Evolutionary conservation across 768 basidiomycete species (phyloP).

Genomic region (Gelatoporia subvermispora): DNA sequence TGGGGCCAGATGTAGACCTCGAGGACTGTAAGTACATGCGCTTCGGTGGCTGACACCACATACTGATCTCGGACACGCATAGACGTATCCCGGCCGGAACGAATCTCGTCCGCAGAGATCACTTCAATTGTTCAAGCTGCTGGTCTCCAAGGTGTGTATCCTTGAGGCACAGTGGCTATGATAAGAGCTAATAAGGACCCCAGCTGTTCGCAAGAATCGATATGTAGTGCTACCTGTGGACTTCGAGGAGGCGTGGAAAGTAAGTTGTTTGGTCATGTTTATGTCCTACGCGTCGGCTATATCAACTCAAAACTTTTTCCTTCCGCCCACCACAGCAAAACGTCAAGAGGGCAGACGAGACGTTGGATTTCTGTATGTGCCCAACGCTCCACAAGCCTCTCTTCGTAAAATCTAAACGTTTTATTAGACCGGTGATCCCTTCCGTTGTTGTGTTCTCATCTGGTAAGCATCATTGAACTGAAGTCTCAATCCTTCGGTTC

Average conservation of each 20-base stretch:
- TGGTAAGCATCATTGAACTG: constrained; percentile 33
- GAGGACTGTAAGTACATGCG: constrained; percentile 78
- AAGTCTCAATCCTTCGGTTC: constrained; percentile 7
- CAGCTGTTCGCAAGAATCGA: constrained; percentile 96
- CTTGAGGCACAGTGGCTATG: neutral
- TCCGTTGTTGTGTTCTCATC: constrained; percentile 10
- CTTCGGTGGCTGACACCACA: neutral
- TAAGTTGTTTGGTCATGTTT: constrained; percentile 63
- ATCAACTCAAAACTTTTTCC: constrained; percentile 28
- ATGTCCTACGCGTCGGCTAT: constrained; percentile 21
- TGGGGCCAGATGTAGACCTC: constrained; percentile 94
- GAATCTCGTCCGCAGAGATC: constrained; percentile 93
- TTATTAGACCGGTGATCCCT: constrained; percentile 36
- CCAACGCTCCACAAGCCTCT: neutral
- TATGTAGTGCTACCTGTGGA: constrained; percentile 95
- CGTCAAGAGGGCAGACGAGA: constrained; percentile 94
- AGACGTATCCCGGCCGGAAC: constrained; percentile 97
- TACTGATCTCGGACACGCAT: neutral
- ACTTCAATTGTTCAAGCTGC: constrained; percentile 95
- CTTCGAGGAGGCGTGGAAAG: constrained; percentile 99
- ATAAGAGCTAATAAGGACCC: neutral
- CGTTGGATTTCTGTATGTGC: constrained; percentile 86
- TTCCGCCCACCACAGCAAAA: constrained; percentile 61
- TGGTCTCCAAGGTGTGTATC: constrained; percentile 81
- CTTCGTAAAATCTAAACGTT: neutral